phyloP scores from a whole-genome alignment of 495 filamentous ascomycete genomes.

The Xanthoparmelia taractica region DNA sequence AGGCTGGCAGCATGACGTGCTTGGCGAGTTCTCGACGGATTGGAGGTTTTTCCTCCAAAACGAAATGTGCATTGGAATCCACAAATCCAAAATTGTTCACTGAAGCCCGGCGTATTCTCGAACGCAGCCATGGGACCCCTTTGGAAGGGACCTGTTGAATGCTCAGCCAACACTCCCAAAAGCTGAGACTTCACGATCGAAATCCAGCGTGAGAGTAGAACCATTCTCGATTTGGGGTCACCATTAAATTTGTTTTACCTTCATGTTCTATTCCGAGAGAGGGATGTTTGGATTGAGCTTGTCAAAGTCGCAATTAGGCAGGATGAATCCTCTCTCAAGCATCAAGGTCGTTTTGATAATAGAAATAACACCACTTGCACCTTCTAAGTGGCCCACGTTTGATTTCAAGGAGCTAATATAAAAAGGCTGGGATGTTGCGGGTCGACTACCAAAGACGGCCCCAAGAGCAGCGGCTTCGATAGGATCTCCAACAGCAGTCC shows the following conservation, averaged over 20 bases:
- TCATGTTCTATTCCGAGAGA: conserved; percentile 6
- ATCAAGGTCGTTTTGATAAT: conserved; percentile 49
- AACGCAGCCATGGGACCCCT: conserved; percentile 13
- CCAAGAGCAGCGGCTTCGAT: conserved; percentile 10
- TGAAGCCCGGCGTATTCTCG: conserved; percentile 40
- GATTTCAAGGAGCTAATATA: conserved; percentile 43
- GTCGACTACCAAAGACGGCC: not conserved
- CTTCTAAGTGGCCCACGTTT: conserved; percentile 47
- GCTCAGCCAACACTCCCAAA: no score
- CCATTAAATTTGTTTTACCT: conserved; percentile 1
- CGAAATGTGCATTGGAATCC: conserved; percentile 49
- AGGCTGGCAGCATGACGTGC: not conserved
- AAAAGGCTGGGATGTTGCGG: no score
- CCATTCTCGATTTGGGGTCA: no score
- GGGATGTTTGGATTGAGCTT: not conserved
- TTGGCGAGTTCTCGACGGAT: no score
- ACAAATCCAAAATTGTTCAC: conserved; percentile 57
- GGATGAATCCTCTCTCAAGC: conserved; percentile 43
- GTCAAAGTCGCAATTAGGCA: conserved; percentile 46
- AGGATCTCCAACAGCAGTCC: not conserved
- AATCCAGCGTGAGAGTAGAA: no score
- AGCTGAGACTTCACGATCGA: no score
- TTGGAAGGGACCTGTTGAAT: conserved; percentile 12
- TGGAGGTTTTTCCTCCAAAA: no score
- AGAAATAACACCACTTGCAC: conserved; percentile 46